phyloP scores from a whole-genome alignment of 2,329 filamentous ascomycete species.

The Zalaria sp. region DNA sequence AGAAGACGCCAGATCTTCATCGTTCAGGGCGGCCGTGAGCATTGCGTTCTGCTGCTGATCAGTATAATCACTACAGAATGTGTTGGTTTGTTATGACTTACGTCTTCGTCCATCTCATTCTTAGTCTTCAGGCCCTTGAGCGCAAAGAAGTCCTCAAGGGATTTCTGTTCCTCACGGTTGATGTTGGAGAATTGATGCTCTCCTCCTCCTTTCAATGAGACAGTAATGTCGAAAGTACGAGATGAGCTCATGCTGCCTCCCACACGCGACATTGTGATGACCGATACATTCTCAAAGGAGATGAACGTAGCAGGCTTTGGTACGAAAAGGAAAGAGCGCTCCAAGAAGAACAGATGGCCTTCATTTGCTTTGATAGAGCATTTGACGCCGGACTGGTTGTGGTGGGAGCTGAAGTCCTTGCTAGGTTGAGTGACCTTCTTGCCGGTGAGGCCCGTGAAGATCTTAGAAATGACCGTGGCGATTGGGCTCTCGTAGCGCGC shows the following conservation, averaged over 20 bases:
- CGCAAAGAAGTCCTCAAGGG: constrained; percentile 95
- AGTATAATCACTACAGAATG: not conserved
- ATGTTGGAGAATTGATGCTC: constrained; percentile 98
- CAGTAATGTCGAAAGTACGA: constrained; percentile 93
- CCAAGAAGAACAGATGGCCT: constrained; percentile 89
- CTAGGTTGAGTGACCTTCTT: constrained; percentile 93
- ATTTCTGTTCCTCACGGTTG: constrained; percentile 92
- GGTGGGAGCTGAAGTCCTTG: constrained; percentile 87
- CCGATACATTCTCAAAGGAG: constrained; percentile 80
- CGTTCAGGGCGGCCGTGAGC: constrained; percentile 25
- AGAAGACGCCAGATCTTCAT: constrained; percentile 69
- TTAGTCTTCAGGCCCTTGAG: constrained; percentile 88
- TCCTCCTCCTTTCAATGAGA: constrained; percentile 77
- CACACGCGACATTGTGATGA: constrained; percentile 89
- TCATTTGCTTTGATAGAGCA: constrained; percentile 99
- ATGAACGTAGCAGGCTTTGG: constrained; percentile 97
- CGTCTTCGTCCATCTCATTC: constrained; percentile 97
- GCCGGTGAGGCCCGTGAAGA: constrained; percentile 85
- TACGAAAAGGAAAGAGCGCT: constrained; percentile 98
- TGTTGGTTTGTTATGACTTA: constrained; percentile 30
- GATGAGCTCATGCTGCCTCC: constrained; percentile 86
- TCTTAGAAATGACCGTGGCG: constrained; percentile 84
- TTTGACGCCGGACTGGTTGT: constrained; percentile 89
- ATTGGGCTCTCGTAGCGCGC: constrained; percentile 87
- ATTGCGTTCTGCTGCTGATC: constrained; percentile 12